phyloP scores from a whole-genome alignment of 495 filamentous ascomycete species.

The Aspergillus ostianus region DNA sequence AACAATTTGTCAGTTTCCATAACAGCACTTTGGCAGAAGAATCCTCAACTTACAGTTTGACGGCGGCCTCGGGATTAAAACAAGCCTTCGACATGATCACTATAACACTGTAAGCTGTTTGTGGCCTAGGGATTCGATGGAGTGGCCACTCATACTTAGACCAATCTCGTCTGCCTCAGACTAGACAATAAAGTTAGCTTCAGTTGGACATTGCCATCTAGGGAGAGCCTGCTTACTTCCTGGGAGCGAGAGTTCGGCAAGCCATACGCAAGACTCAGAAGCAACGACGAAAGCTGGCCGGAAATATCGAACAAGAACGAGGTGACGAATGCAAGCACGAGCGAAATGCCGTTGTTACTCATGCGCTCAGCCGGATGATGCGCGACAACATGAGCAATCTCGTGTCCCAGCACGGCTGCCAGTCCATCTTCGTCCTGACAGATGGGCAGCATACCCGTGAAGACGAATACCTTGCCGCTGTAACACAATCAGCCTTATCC shows the following conservation, averaged over 20 bases:
- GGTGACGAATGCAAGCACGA: constrained; percentile 52
- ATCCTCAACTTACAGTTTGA: constrained; percentile 46
- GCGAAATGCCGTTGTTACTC: constrained; percentile 57
- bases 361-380: constrained; percentile 76
- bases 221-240: constrained; percentile 41
- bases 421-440: constrained; percentile 71
- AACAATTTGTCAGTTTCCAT: constrained; percentile 7
- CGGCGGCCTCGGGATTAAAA: constrained; percentile 74
- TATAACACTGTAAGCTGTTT: constrained; percentile 19
- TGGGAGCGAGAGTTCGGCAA: constrained; percentile 70
- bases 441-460: constrained; percentile 74
- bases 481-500: constrained; percentile 6
- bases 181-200: constrained; percentile 18
- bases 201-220: not conserved
- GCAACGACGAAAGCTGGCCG: constrained; percentile 35
- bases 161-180: constrained; percentile 87
- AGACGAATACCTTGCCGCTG: constrained; percentile 90
- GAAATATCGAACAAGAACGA: constrained; percentile 51
- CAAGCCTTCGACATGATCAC: constrained; percentile 64
- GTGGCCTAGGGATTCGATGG: constrained; percentile 21
- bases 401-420: constrained; percentile 84
- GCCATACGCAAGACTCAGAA: constrained; percentile 62
- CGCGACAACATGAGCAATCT: constrained; percentile 91
- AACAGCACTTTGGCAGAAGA: not conserved
- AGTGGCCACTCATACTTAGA: constrained; percentile 46